These are phyloP conservation scores for Hypoxylon lenormandii DNA, from an alignment of 495 filamentous ascomycete species.

Conservation along the genomic window DNA sequence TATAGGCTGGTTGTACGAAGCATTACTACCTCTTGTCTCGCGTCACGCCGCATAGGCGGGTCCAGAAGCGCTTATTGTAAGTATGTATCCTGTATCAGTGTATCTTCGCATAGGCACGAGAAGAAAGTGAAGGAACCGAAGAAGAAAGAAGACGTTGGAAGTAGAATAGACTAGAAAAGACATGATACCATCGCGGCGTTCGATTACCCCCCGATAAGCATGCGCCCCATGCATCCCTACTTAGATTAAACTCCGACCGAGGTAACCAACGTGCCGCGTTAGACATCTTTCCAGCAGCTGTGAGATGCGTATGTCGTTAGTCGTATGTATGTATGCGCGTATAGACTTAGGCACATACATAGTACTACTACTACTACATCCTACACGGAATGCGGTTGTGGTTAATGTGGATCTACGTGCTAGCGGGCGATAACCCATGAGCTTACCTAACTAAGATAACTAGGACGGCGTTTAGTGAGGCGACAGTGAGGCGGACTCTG, in stretches of 20 bases:
- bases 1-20: conserved; percentile 32
- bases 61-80: conserved; percentile 16
- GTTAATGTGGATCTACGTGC: conserved; percentile 25
- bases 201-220: conserved; percentile 7
- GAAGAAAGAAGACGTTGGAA: neutral
- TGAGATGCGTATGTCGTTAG: neutral
- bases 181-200: conserved; percentile 18
- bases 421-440: conserved; percentile 24
- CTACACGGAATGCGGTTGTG: conserved; percentile 19
- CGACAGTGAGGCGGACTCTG: conserved; percentile 7
- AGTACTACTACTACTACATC: neutral
- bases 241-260: conserved; percentile 5
- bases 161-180: conserved; percentile 13
- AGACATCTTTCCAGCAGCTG: conserved; percentile 1
- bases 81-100: too few relatives aligned
- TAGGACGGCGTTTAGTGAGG: conserved; percentile 27
- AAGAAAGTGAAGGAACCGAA: neutral
- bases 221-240: conserved; percentile 34
- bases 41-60: conserved; percentile 30
- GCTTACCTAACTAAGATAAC: conserved; percentile 16
- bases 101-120: conserved; percentile 3
- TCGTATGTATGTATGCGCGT: neutral
- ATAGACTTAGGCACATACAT: too few relatives aligned
- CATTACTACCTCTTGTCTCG: conserved; percentile 34
- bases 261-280: conserved; percentile 13